Percentiles rank a stretch among this genome's conserved stretches.
Conservation (phyloP, 768 basidiomycete genomes). For the Lentinula aciculospora region DNA sequence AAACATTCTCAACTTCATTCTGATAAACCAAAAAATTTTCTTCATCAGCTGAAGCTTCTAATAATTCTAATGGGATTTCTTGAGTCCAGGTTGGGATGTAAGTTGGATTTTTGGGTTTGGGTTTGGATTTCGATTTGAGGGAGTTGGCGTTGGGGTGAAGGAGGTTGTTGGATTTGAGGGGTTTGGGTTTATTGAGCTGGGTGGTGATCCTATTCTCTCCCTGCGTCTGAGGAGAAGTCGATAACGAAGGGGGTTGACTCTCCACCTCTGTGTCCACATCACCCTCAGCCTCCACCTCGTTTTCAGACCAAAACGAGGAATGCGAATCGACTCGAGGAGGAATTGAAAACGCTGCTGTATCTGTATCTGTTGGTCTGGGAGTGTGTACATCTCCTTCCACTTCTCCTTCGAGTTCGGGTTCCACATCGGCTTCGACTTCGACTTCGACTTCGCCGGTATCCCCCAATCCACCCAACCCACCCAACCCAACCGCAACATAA, state of each 20-base stretch:
- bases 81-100: conserved; percentile 56
- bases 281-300: neutral
- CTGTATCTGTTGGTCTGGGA: too few species aligned
- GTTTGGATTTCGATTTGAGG: too few species aligned
- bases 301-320: neutral
- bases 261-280: too few species aligned
- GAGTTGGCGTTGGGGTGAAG: too few species aligned
- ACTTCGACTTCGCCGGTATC: neutral
- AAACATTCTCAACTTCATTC: conserved; percentile 18
- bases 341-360: neutral
- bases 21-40: conserved; percentile 60
- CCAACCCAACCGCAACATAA: conserved; percentile 64
- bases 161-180: neutral
- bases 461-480: neutral
- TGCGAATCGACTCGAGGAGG: neutral
- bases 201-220: too few species aligned
- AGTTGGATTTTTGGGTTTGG: neutral
- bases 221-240: neutral
- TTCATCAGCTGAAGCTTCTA: conserved; percentile 78
- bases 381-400: too few species aligned
- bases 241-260: neutral
- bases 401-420: too few species aligned
- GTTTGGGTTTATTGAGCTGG: too few species aligned
- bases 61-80: conserved; percentile 71
- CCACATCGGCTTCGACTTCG: neutral